These are phyloP conservation scores for Trypanosoma scelopori DNA, from an alignment of 208 protist species.

Conservation along the genomic window DNA sequence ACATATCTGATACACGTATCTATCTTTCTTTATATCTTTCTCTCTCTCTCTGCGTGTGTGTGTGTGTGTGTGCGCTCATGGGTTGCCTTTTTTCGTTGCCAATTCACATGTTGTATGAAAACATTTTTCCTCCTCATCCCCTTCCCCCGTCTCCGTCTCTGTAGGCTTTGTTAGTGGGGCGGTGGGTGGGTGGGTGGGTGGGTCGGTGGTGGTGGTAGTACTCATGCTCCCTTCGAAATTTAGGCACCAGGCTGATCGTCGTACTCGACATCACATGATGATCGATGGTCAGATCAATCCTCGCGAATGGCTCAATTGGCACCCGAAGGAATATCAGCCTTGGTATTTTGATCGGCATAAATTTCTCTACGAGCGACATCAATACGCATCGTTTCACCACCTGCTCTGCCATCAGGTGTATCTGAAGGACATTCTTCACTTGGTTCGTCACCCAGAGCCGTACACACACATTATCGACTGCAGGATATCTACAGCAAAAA, in stretches of 20 bases:
- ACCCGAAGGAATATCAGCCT: slow-evolving; percentile 90
- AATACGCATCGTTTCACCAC: slow-evolving; percentile 78
- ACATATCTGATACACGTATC: too few species aligned
- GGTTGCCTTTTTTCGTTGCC: too few species aligned
- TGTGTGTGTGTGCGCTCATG: too few species aligned
- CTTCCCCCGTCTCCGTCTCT: slow-evolving; percentile 8
- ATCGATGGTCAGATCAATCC: slow-evolving; percentile 88
- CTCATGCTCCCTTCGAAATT: slow-evolving; percentile 33
- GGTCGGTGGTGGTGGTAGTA: neutral
- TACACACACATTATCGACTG: slow-evolving; percentile 81
- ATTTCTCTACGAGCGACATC: slow-evolving; percentile 89
- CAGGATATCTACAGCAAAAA: slow-evolving; percentile 59
- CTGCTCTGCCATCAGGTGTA: slow-evolving; percentile 88
- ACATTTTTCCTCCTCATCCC: slow-evolving; percentile 25
- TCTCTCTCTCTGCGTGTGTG: too few species aligned
- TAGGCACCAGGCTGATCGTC: slow-evolving; percentile 69
- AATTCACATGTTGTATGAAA: too few species aligned
- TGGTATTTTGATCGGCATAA: slow-evolving; percentile 92
- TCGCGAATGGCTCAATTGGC: slow-evolving; percentile 91
- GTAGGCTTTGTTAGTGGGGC: neutral
- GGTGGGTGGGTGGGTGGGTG: too few species aligned
- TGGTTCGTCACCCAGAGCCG: slow-evolving; percentile 73
- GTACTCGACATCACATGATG: slow-evolving; percentile 91
- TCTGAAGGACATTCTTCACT: slow-evolving; percentile 77
- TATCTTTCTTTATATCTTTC: too few species aligned